Evolutionary conservation across 1,139 yeast species (phyloP).

Genomic region (Sugiyamaella pinicola): DNA sequence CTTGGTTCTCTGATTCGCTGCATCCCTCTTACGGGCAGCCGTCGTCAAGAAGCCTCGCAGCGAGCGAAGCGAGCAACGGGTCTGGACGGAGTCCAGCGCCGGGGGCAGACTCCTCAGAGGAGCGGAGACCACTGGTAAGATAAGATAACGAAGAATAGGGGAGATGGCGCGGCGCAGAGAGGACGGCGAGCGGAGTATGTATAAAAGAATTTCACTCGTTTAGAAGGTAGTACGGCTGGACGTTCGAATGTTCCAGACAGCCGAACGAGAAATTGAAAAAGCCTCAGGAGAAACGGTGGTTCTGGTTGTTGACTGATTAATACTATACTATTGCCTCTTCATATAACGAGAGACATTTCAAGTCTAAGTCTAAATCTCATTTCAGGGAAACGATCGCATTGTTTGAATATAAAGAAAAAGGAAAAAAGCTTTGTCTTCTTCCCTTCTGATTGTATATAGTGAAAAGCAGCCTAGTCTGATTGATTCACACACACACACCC

Average conservation of each 20-base stretch:
- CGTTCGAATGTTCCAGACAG: constrained; percentile 15
- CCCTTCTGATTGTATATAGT: constrained; percentile 6
- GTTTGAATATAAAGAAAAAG: background rate
- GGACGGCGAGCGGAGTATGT: background rate
- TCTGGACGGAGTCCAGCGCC: constrained; percentile 2
- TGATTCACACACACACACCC: too few species aligned
- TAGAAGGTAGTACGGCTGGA: constrained; percentile 6
- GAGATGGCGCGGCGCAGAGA: too few species aligned
- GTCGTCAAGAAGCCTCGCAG: too few species aligned
- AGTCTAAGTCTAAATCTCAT: too few species aligned
- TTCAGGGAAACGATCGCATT: background rate
- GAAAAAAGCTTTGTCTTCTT: background rate
- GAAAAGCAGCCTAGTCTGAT: too few species aligned
- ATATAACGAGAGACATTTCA: background rate
- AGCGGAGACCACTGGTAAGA: too few species aligned
- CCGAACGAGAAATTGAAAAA: constrained; percentile 6
- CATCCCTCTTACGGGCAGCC: too few species aligned
- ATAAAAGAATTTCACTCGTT: background rate
- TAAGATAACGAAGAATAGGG: too few species aligned
- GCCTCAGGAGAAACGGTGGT: constrained; percentile 4
- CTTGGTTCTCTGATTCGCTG: too few species aligned
- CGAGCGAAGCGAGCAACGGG: background rate
- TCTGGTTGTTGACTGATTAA: background rate
- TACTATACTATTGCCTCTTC: background rate
- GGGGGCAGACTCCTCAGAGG: background rate